A percentile compares a stretch with the other conserved stretches of the same genome.
Conservation (phyloP, 2,329 filamentous ascomycete genomes). For the Aspergillus sergii region DNA sequence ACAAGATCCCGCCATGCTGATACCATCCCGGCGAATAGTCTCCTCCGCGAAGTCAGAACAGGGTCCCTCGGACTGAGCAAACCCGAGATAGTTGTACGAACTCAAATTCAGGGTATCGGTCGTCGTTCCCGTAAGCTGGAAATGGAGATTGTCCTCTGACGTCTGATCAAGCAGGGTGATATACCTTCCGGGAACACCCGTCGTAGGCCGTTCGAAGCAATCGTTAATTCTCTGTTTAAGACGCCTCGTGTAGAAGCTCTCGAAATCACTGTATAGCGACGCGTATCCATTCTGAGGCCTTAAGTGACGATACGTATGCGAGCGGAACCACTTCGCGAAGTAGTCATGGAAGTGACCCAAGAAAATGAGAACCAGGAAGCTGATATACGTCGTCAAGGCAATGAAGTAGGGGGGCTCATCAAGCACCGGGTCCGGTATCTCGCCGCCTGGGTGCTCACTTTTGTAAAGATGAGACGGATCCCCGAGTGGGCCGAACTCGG, state of each 20-base stretch:
- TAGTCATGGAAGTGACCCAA: conserved; percentile 93
- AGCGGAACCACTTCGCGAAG: conserved; percentile 87
- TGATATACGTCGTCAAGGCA: conserved; percentile 92
- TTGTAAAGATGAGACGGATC: conserved; percentile 79
- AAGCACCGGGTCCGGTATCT: conserved; percentile 76
- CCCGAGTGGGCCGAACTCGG: conserved; percentile 83
- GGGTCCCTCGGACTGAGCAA: conserved; percentile 91
- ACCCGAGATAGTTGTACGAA: conserved; percentile 97
- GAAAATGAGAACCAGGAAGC: conserved; percentile 88
- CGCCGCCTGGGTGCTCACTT: conserved; percentile 77
- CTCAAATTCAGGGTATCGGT: conserved; percentile 96
- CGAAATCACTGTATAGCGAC: conserved; percentile 91
- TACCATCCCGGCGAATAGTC: conserved; percentile 76
- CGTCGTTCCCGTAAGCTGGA: conserved; percentile 79
- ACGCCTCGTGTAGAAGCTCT: conserved; percentile 92
- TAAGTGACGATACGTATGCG: conserved; percentile 78
- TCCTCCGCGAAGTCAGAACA: conserved; percentile 90
- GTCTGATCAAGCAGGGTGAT: conserved; percentile 87
- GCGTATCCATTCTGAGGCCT: conserved; percentile 83
- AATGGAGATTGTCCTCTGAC: conserved; percentile 84
- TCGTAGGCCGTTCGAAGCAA: conserved; percentile 86
- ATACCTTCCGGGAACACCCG: conserved; percentile 86
- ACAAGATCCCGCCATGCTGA: conserved; percentile 76
- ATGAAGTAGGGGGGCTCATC: conserved; percentile 95
- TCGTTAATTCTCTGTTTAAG: conserved; percentile 92